Percentiles rank a stretch among this genome's conserved stretches.
Conservation (phyloP, 345 rosid genomes). For the Populus nigra region DNA sequence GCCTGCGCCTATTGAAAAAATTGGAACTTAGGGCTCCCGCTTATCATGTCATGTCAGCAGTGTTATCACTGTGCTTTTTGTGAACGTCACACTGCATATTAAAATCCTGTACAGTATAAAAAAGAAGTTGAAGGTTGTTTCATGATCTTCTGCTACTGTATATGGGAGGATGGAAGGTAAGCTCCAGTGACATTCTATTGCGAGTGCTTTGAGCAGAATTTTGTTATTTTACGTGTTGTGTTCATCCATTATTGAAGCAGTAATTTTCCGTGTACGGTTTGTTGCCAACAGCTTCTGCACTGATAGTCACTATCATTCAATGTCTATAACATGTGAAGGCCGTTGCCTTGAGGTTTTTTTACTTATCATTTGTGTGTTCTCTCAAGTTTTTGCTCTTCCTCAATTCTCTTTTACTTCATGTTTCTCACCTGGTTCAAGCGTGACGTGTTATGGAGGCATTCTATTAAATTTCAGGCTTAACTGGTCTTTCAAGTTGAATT, state of each 20-base stretch:
- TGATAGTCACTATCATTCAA: neutral
- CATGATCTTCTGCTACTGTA: neutral
- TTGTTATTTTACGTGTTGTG: neutral
- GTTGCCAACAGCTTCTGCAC: neutral
- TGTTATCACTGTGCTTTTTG: no score
- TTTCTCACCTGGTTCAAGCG: neutral
- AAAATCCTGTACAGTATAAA: neutral
- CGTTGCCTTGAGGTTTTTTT: neutral
- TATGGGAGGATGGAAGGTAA: neutral
- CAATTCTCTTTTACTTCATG: no score
- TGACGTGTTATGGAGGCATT: neutral
- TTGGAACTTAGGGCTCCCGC: neutral
- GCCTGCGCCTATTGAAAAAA: neutral
- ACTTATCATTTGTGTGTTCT: neutral
- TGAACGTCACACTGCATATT: neutral
- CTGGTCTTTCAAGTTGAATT: no score
- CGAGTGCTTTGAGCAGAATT: neutral
- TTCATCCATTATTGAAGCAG: neutral
- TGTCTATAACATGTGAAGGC: neutral
- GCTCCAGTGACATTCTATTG: neutral
- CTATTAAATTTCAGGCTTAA: neutral
- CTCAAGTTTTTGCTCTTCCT: neutral
- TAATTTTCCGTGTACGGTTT: neutral
- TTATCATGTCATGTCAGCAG: no score
- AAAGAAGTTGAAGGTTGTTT: neutral